Evolutionary conservation across 495 filamentous ascomycete genomes (phyloP), one percentile per base, ranked within the genome.

Genomic region (Neurospora sp.): DNA sequence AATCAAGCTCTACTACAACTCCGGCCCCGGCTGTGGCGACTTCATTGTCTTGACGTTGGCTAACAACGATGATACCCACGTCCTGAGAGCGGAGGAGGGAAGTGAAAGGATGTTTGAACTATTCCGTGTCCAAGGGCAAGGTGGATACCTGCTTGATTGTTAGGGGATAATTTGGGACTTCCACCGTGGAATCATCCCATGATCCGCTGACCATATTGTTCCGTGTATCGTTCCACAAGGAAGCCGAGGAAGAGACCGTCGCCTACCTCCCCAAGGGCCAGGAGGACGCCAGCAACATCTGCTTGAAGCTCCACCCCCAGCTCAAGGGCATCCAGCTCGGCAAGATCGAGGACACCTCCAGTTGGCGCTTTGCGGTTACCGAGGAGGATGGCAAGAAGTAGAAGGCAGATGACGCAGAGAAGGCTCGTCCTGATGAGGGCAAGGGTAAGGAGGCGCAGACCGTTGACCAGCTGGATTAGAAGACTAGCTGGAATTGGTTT

Each of bases 291-390:
- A 94, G 94, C 2, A 88, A 90, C 73, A 85, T 91, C 9, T 93
- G 89, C 74, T 73, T 88, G 10, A 89, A 89, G 80, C 85, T 99
- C 9, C 80, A 97, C 46, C 82, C 86, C n/a, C 90, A 89, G 49
- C 85, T 98, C 35, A 92, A 96, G 81, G 94, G 90, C 0, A 95
- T 98, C 71, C 95, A 99, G 82, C 84, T 84, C 6, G 95, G 96
- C 14, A 91, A 90, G 82, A 82, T 91, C 35, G 83, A 91, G 78
- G 95, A 97, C 79, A 81, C 80, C 40, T 91, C 93, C 75, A 90
- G 90, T 2, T 98, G 95, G 96, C 82, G 87, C 66, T 83, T 86
- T 44, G 78, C 82, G 72, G 90, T 93, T 3, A 78, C 80, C 37
- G 83, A 87, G 73, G 81, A 82, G 70, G 85, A 88, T 70, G 81